Conservation (phyloP, 108 stramenopile species). For the Pseudonitzschia pungens region DNA sequence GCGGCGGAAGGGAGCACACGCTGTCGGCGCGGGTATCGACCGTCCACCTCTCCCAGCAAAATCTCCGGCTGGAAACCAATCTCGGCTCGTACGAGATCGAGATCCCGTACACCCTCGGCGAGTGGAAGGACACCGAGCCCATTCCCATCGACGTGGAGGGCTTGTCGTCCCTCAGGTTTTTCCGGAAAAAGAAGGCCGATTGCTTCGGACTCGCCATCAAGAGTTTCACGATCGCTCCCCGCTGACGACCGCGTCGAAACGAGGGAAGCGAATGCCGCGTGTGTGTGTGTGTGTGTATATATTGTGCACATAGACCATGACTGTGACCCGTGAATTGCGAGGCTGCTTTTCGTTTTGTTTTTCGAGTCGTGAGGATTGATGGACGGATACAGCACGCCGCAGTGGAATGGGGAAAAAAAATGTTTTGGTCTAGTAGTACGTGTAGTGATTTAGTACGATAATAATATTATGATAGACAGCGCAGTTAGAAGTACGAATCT, state of each 20-base stretch:
- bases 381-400: no score
- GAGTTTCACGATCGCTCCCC: constrained; percentile 38
- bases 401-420: no score
- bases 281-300: neutral
- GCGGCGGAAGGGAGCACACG: constrained; percentile 34
- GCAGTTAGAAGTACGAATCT: neutral
- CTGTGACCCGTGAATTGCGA: no score
- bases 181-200: constrained; percentile 30
- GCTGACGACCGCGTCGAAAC: neutral
- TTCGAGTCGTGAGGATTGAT: no score
- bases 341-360: no score
- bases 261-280: neutral
- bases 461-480: neutral
- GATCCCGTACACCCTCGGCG: constrained; percentile 57
- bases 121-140: constrained; percentile 50
- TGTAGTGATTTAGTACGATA: neutral
- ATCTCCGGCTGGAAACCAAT: constrained; percentile 33
- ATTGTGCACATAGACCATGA: no score
- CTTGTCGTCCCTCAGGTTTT: constrained; percentile 33
- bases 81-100: constrained; percentile 7
- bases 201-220: constrained; percentile 50
- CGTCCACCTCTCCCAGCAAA: constrained; percentile 44
- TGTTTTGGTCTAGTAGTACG: neutral
- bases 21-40: constrained; percentile 39
- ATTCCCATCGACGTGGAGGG: constrained; percentile 28